Base-by-base conservation (phyloP, 805 yeast genomes). In the Brettanomyces sp. region DNA sequence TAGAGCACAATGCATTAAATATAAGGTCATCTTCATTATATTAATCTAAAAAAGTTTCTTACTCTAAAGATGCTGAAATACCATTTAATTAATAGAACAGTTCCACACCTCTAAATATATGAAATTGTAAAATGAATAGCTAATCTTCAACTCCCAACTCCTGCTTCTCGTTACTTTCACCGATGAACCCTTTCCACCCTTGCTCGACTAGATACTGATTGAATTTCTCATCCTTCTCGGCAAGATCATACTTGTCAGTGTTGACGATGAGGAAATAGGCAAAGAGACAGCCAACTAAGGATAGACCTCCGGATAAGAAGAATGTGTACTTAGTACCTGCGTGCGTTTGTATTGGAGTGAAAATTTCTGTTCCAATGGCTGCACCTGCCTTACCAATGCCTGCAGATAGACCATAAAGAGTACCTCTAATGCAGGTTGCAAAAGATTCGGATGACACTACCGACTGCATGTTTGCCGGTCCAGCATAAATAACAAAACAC, bases 311-410 rank as follows among this genome's bases (percentile, higher is more conserved):
- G 18, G 76, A 74, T 46, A 72, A 65, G 40, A 71, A 70, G 48
- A 72, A 73, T 5, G 79, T 73, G 70, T 73, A 72, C 39, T 55
- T 57, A 46, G 68, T 60, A 41, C 78, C 77, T 45, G 66, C 60
- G 45, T 68, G 53, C 4, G 41, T 54, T 52, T 72, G 73, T 45
- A 73, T 69, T 24, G 76, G 76, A 1, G 76, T 67, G 52, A 72
- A 72, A 4, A 65, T 59, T 52, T 67, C 64, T 33, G 76, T 71
- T 22, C 77, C 77, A 13, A 72, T 71, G 38, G 73, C 75, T 30
- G 77, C 77, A 45, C 77, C 77, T 38, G 71, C 74, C 56, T 73
- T 73, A 42, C 77, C 77, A 39, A 73, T 64, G 8, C 74, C 78
- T 40, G 78, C 77, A 37, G 70, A 59, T 8, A 73, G 47, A 25